Evolutionary conservation across 345 rosid genomes (phyloP), one percentile per base, ranked within the genome.

Genomic region (Cardamine resedifolia): DNA sequence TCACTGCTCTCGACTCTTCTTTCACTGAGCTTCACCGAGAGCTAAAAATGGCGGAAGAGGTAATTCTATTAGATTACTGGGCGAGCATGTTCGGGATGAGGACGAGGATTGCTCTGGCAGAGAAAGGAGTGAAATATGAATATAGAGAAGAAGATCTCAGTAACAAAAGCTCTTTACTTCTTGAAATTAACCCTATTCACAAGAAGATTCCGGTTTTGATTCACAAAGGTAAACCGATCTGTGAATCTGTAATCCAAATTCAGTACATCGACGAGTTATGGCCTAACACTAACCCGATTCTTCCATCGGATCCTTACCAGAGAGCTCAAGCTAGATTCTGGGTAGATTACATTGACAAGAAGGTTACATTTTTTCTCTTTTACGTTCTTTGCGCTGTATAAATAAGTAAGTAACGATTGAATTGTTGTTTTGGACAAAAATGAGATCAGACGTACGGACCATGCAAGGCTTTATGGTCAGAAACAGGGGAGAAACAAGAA

Each of bases 301-400:
- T 72, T 15, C 56, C 63, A 18, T 61, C 62, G 1, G 69, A 71
- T 63, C 70, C 76, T 51, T 72, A 52, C 70, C 10, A 63, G 56
- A 72, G 70, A 52, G 70, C 76, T 30, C 76, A 63, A 10, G 76
- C 76, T 24, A 63, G 63, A 7, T 72, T 72, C 21, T 72, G 64
- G 76, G 62, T 28, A 11, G 76, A 72, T 62, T 72, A 7, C 31
- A 47, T 72, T 11, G 64, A 64, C 64, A 72, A 72, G 24, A 72
- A 72, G 70, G 64, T 70, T 20, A 56, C 7, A 18, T 1, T 41
- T 3, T 62, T 0, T 31, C 7, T n/a, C 48, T 21, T 12, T 49
- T 23, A 19, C 8, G 27, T 36, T 39, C 45, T 33, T 28, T 47
- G 57, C 9, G 7, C 49, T 45, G 36, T 24, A 12, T 51, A 11